A percentile compares a stretch with the other conserved stretches of the same genome.
phyloP scores from a whole-genome alignment of 139 green algal species.

The Chlamydomonas incerta region DNA sequence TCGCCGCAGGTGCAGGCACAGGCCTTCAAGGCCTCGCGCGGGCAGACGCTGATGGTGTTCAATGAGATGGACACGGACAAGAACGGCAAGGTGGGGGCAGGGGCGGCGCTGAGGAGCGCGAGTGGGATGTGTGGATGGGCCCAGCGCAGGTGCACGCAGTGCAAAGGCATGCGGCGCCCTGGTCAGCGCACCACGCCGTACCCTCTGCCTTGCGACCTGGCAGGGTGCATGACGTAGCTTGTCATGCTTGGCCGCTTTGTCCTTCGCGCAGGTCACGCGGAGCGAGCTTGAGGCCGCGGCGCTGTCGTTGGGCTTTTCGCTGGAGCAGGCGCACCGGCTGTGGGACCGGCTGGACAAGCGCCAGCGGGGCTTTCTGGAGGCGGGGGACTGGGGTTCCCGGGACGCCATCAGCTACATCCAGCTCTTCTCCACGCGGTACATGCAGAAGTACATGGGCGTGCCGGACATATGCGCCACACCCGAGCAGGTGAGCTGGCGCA shows the following conservation, averaged over 20 bases:
- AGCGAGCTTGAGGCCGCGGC: conserved; percentile 50
- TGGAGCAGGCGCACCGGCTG: conserved; percentile 48
- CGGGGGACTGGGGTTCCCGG: conserved; percentile 43
- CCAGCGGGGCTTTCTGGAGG: conserved; percentile 37
- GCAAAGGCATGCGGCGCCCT: too few species aligned
- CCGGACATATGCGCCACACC: conserved; percentile 37
- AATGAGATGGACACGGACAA: conserved; percentile 56
- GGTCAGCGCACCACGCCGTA: too few species aligned
- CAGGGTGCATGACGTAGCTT: too few species aligned
- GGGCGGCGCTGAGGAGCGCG: too few species aligned
- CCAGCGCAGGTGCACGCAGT: too few species aligned
- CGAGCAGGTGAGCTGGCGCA: conserved; percentile 40
- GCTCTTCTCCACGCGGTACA: conserved; percentile 47
- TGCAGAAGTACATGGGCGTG: conserved; percentile 58
- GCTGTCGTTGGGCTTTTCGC: conserved; percentile 43
- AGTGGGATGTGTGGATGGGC: too few species aligned
- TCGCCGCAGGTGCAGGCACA: conserved; percentile 1
- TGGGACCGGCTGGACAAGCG: conserved; percentile 52
- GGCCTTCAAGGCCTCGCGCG: conserved; percentile 10
- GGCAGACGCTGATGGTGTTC: conserved; percentile 37
- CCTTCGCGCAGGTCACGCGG: conserved; percentile 19
- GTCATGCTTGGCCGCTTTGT: too few species aligned
- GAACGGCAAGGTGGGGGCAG: conserved; percentile 50
- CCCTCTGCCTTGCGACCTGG: neutral
- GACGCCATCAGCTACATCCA: conserved; percentile 40